phyloP scores from a whole-genome alignment of 129 eudicot species.

The Erigeron canadensis region DNA sequence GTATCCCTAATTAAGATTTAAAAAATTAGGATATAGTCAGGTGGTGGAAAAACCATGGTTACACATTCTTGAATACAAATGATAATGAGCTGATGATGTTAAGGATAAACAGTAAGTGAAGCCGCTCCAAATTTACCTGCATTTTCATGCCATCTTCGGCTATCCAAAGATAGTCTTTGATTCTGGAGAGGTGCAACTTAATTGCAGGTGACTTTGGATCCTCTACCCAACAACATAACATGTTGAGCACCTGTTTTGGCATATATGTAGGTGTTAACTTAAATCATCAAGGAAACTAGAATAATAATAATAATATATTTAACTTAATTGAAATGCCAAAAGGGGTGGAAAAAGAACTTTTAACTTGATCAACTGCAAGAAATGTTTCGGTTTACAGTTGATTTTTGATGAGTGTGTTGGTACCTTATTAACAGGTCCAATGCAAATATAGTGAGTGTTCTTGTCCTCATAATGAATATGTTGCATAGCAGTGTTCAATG shows the following conservation, averaged over 20 bases:
- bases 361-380: too few relatives aligned
- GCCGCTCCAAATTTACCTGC: slow-evolving; percentile 46
- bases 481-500: slow-evolving; percentile 50
- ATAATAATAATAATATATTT: too few relatives aligned
- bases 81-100: neutral
- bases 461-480: slow-evolving; percentile 79
- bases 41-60: neutral
- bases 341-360: too few relatives aligned
- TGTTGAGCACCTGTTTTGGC: slow-evolving; percentile 55
- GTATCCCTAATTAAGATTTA: slow-evolving; percentile 50
- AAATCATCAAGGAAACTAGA: neutral
- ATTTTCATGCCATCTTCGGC: slow-evolving; percentile 91
- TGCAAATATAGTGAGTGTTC: slow-evolving; percentile 56
- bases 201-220: slow-evolving; percentile 50
- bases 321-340: too few relatives aligned
- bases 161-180: slow-evolving; percentile 68
- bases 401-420: too few relatives aligned
- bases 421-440: slow-evolving; percentile 86
- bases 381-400: too few relatives aligned
- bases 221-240: slow-evolving; percentile 73
- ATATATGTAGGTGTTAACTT: neutral
- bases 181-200: slow-evolving; percentile 53
- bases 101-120: neutral
- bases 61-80: neutral
- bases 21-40: neutral